Evolutionary conservation across 306 rosid genomes (phyloP).

Genomic region (Citrullus colocynthis): DNA sequence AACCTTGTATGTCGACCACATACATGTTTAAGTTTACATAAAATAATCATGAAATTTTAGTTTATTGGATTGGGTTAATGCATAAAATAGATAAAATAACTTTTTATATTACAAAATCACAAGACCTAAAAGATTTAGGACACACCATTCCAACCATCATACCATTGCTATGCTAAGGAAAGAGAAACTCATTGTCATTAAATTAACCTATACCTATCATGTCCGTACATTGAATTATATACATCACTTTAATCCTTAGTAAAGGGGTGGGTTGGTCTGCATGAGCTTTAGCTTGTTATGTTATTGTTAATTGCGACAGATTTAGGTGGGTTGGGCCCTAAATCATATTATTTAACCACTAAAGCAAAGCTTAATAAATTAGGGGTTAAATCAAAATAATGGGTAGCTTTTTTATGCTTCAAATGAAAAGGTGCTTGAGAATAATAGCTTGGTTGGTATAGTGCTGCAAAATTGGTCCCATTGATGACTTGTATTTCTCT

Average conservation of each 20-base stretch:
- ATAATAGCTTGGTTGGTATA: conserved; percentile 3
- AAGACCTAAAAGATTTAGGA: too few species aligned
- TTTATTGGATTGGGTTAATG: too few species aligned
- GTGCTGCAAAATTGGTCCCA: not conserved
- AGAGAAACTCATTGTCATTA: too few species aligned
- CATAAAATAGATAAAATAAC: too few species aligned
- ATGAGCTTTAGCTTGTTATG: not conserved
- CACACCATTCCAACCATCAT: too few species aligned
- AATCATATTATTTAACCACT: conserved; percentile 10
- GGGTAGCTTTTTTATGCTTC: not conserved
- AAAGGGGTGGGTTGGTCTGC: not conserved
- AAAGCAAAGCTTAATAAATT: conserved; percentile 10
- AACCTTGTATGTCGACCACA: too few species aligned
- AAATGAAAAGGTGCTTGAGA: not conserved
- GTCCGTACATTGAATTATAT: not conserved
- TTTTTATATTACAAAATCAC: too few species aligned
- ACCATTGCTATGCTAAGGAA: too few species aligned
- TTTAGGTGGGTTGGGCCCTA: conserved; percentile 22
- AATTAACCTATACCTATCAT: too few species aligned
- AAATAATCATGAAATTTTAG: too few species aligned
- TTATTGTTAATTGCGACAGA: conserved; percentile 12
- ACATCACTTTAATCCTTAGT: not conserved
- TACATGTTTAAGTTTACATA: too few species aligned
- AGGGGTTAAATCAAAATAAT: conserved; percentile 18
- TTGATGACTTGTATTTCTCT: not conserved